A percentile compares a stretch with the other conserved stretches of the same genome.
Conservation (phyloP, 2,329 filamentous ascomycete genomes). For the Ascochyta viciae-villosae region DNA sequence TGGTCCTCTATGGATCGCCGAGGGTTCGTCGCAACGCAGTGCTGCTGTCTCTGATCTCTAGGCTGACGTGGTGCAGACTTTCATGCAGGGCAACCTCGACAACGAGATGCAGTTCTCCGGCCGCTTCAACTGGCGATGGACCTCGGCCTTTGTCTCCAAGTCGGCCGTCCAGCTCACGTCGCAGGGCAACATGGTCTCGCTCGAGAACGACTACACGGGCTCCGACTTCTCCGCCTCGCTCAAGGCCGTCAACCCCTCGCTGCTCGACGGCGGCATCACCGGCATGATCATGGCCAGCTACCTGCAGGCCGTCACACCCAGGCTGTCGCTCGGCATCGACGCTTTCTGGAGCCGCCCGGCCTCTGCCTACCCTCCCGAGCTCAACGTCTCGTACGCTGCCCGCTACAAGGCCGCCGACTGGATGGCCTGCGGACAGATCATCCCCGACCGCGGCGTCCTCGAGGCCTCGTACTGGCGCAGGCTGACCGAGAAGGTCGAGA, state of each 20-base stretch:
- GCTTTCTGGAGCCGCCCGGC: constrained; percentile 91
- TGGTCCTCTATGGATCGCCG: constrained; percentile 89
- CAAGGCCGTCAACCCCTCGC: constrained; percentile 95
- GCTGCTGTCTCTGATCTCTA: constrained; percentile 3
- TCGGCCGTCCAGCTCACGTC: constrained; percentile 84
- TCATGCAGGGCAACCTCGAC: constrained; percentile 94
- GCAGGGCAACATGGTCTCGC: constrained; percentile 86
- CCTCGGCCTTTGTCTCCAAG: constrained; percentile 80
- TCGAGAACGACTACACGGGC: constrained; percentile 96
- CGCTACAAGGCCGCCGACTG: constrained; percentile 92
- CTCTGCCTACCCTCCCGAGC: constrained; percentile 86
- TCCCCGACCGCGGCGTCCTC: constrained; percentile 80
- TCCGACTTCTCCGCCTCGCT: constrained; percentile 90
- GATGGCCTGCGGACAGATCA: constrained; percentile 89
- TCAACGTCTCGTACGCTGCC: constrained; percentile 85
- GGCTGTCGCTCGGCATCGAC: constrained; percentile 86
- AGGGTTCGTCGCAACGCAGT: constrained; percentile 67
- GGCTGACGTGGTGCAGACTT: constrained; percentile 67
- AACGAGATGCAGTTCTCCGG: constrained; percentile 88
- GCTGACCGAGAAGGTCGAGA: constrained; percentile 93
- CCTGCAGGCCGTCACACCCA: constrained; percentile 88
- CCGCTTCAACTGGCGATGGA: constrained; percentile 94
- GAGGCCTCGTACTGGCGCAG: constrained; percentile 94
- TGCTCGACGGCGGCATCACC: constrained; percentile 88
- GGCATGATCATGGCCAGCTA: constrained; percentile 97